Evolutionary conservation across 2,329 filamentous ascomycete species (phyloP), one percentile per base, ranked within the genome.

Genomic region (Trichophyton benhamiae): DNA sequence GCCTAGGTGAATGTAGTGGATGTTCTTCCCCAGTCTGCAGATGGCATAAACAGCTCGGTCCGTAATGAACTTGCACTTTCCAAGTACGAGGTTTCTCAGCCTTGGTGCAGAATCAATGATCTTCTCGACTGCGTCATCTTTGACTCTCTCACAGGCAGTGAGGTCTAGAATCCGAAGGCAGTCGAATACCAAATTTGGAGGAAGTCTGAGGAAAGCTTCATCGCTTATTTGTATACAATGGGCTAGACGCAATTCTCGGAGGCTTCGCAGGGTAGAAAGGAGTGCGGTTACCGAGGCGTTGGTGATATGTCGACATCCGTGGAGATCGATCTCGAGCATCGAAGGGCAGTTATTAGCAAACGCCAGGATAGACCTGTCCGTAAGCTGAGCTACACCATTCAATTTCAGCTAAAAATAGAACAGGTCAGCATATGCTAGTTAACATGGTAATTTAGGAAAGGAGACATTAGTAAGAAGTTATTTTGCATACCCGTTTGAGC

Each of bases 1-100:
- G 8, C 94, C 94, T 1, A 99, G 81, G 70, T 99, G 94, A 59
- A 99, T 87, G 72, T 96, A 97, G 74, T 99, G 94, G 60, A 99
- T 78, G 68, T 97, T 99, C 79, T 96, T 97, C 64, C 91, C 91
- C 3, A 99, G 81, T 68, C 84, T 87, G 61, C 91, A 87, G 65
- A 99, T 97, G 61, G 91, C 87, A 67, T 87, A 80, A 7, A 99
- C 91, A 7, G 92, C 87, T 55, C 83, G 82, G 75, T 99, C 92
- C 1, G 94, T 97, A 69, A 99, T 89, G 69, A 91, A 87, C 65
- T 88, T 84, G 74, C 94, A 99, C 76, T 99, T 99, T 65, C 91
- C 90, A 15, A 99, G 82, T 4, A 99, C 91, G 2, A 99, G 80
- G 70, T 97, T 97, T 60, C 94, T 87, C 59, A 99, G 80, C 9